phyloP scores from a whole-genome alignment of 495 filamentous ascomycete species.

The Mytilinidion resinicola region DNA sequence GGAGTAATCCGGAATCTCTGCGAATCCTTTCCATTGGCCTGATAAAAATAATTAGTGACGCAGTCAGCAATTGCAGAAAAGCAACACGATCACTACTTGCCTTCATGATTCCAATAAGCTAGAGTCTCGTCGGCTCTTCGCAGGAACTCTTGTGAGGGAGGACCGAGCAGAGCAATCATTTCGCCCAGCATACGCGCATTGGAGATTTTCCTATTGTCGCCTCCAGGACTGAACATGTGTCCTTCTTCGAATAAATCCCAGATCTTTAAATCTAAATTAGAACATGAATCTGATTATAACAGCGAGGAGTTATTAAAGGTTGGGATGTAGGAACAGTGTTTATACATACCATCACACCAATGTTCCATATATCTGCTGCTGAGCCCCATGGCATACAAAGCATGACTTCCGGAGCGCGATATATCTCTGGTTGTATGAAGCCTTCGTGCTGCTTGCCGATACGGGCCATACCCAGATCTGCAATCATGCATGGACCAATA shows the following conservation, averaged over 20 bases:
- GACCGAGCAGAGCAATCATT: not conserved
- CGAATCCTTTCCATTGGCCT: not conserved
- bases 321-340: no score
- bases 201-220: not conserved
- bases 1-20: not conserved
- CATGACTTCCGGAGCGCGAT: slow-evolving; percentile 1
- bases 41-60: not conserved
- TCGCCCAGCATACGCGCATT: not conserved
- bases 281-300: no score
- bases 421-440: not conserved
- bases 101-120: not conserved
- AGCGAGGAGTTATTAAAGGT: no score
- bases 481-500: no score
- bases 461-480: not conserved
- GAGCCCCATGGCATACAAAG: not conserved
- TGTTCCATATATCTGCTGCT: not conserved
- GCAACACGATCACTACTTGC: no score
- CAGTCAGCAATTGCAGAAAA: no score
- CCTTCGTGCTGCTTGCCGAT: not conserved
- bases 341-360: not conserved
- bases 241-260: not conserved
- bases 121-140: not conserved
- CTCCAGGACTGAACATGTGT: not conserved
- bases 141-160: not conserved
- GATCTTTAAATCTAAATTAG: not conserved